phyloP scores from a whole-genome alignment of 1,139 yeast genomes.

The Petasospora rhodanensis region DNA sequence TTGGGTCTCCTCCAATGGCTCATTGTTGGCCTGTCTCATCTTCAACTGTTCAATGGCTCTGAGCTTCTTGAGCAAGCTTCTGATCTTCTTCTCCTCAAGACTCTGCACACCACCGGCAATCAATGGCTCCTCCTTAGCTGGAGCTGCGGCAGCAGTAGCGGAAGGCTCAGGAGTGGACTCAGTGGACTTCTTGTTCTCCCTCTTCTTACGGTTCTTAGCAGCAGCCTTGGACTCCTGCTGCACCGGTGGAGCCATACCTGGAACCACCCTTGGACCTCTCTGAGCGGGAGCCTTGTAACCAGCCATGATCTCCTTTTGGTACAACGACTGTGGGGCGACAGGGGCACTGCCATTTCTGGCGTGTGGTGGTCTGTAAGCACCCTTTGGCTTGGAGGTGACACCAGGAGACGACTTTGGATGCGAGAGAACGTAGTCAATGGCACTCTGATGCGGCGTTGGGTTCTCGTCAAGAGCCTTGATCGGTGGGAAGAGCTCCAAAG shows the following conservation, averaged over 20 bases:
- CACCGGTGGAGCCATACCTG: conserved; percentile 36
- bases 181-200: conserved; percentile 48
- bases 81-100: conserved; percentile 84
- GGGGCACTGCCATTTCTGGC: conserved; percentile 57
- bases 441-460: conserved; percentile 67
- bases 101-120: conserved; percentile 62
- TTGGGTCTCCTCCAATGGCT: conserved; percentile 88
- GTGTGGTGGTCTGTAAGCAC: conserved; percentile 96
- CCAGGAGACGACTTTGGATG: conserved; percentile 29
- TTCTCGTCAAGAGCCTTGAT: conserved; percentile 50
- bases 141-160: conserved; percentile 9
- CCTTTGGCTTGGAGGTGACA: conserved; percentile 49
- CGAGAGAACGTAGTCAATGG: conserved; percentile 49
- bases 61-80: conserved; percentile 85
- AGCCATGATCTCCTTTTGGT: conserved; percentile 44
- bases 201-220: conserved; percentile 72
- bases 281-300: conserved; percentile 17
- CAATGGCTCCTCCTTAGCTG: conserved; percentile 26
- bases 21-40: conserved; percentile 80
- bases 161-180: conserved; percentile 28
- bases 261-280: conserved; percentile 30
- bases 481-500: conserved; percentile 55
- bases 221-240: conserved; percentile 50
- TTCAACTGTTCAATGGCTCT: conserved; percentile 91
- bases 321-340: conserved; percentile 40